Evolutionary conservation across 768 basidiomycete species (phyloP).

Genomic region (Pulveroboletus sp.): DNA sequence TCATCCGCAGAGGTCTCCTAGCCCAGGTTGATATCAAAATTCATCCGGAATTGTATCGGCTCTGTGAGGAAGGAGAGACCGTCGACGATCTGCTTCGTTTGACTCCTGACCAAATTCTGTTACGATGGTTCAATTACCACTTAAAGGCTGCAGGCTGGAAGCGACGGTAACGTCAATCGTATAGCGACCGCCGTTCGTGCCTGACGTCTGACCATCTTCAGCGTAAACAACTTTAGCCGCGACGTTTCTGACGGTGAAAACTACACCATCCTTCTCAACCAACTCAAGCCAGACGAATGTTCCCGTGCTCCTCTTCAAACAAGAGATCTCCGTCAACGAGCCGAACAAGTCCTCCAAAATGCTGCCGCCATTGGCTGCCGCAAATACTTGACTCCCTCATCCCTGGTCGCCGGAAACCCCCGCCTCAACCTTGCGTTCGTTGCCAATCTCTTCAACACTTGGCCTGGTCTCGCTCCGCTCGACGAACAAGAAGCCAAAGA

Average conservation of each 20-base stretch:
- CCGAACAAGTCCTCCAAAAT: slow-evolving; percentile 92
- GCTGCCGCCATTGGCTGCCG: slow-evolving; percentile 92
- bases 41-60: slow-evolving; percentile 92
- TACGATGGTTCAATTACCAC: slow-evolving; percentile 99
- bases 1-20: slow-evolving; percentile 90
- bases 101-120: slow-evolving; percentile 93
- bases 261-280: slow-evolving; percentile 93
- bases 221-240: slow-evolving; percentile 95
- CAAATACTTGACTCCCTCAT: slow-evolving; percentile 90
- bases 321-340: slow-evolving; percentile 72
- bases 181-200: not conserved
- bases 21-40: slow-evolving; percentile 97
- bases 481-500: slow-evolving; percentile 93
- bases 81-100: slow-evolving; percentile 90
- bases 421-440: slow-evolving; percentile 98
- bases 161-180: slow-evolving; percentile 49
- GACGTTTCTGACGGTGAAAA: slow-evolving; percentile 98
- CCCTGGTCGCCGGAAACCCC: slow-evolving; percentile 91
- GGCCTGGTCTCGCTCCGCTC: slow-evolving; percentile 90
- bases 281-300: slow-evolving; percentile 92
- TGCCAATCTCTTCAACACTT: slow-evolving; percentile 97
- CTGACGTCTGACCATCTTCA: slow-evolving; percentile 27
- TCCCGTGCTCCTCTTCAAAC: slow-evolving; percentile 89
- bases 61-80: slow-evolving; percentile 96
- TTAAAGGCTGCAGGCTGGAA: slow-evolving; percentile 93